Percentiles rank a stretch among this genome's conserved stretches.
phyloP scores from a whole-genome alignment of 164 flowering plant species.

The Stephania cephalantha region DNA sequence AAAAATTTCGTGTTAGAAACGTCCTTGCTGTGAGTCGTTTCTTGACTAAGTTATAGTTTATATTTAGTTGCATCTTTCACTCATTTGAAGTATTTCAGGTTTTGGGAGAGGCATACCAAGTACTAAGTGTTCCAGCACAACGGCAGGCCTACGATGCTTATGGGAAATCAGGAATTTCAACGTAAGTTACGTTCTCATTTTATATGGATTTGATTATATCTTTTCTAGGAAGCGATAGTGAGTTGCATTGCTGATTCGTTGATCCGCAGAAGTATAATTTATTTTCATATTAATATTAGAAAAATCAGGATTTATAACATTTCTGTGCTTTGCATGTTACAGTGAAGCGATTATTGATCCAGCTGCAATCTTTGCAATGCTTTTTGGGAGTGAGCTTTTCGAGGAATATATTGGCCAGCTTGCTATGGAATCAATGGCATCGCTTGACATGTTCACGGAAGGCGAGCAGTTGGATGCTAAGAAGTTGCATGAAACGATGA shows the following conservation, averaged over 20 bases:
- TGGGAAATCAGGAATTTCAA: constrained; percentile 94
- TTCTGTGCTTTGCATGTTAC: constrained; percentile 15
- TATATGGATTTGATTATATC: constrained; percentile 6
- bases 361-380: constrained; percentile 99
- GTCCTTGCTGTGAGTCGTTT: neutral
- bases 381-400: constrained; percentile 98
- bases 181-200: constrained; percentile 38
- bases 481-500: constrained; percentile 91
- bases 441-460: constrained; percentile 81
- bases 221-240: neutral
- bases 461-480: constrained; percentile 80
- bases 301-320: neutral
- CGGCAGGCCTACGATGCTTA: constrained; percentile 82
- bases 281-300: neutral
- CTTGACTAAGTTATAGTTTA: neutral
- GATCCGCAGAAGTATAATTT: neutral
- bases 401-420: constrained; percentile 98
- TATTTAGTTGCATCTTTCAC: neutral
- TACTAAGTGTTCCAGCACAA: constrained; percentile 82
- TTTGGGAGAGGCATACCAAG: constrained; percentile 97
- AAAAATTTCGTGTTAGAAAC: neutral
- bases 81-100: constrained; percentile 37
- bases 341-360: constrained; percentile 95
- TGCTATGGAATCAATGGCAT: constrained; percentile 99
- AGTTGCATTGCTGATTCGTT: neutral